Conservation (phyloP, 179 eudicot genomes). For the Sideroxylon spinosum region DNA sequence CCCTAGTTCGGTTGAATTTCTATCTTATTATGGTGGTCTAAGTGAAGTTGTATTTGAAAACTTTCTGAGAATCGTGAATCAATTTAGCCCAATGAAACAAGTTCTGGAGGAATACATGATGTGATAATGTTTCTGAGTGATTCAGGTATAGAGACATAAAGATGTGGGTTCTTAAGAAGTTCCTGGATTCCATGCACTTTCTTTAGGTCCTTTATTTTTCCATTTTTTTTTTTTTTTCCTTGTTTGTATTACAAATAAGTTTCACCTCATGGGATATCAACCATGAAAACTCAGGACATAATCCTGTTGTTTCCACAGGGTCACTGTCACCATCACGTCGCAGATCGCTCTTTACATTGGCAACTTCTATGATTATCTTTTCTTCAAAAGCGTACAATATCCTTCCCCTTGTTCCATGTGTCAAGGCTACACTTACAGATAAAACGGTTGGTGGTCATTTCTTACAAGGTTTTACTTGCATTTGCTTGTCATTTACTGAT, state of each 20-base stretch:
- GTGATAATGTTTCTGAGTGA: neutral
- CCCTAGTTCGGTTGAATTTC: neutral
- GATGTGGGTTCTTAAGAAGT: no score
- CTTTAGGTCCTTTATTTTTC: neutral
- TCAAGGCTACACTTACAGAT: conserved; percentile 55
- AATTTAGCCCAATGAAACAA: neutral
- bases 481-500: conserved; percentile 1
- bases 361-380: conserved; percentile 82
- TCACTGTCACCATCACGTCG: conserved; percentile 80
- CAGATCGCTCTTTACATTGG: conserved; percentile 82
- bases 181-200: neutral
- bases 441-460: conserved; percentile 41
- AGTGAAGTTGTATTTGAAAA: neutral
- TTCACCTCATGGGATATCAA: neutral
- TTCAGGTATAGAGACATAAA: neutral
- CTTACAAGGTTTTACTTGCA: neutral
- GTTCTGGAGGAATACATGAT: neutral
- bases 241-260: no score
- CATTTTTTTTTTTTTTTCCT: neutral
- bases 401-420: conserved; percentile 50
- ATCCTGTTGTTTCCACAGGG: conserved; percentile 43
- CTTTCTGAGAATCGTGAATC: neutral
- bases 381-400: conserved; percentile 64
- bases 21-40: neutral
- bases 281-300: neutral